phyloP scores from a whole-genome alignment of 2,329 filamentous ascomycete genomes.

The Akanthomyces muscarius region DNA sequence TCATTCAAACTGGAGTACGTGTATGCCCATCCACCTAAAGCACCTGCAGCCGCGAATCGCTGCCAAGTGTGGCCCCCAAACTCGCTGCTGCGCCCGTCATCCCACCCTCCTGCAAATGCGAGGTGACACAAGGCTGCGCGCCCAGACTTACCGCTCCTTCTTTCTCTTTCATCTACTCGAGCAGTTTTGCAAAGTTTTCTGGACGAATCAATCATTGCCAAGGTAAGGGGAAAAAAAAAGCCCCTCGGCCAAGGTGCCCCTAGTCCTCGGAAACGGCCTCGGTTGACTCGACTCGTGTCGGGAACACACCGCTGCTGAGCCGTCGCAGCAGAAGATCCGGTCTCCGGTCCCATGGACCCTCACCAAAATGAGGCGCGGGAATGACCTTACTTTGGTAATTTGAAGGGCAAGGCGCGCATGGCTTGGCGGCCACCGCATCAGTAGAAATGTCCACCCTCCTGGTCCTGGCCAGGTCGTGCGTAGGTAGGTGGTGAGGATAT shows the following conservation, averaged over 20 bases:
- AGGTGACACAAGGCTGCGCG: background rate
- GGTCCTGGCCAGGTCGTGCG: too few species aligned
- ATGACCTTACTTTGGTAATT: too few species aligned
- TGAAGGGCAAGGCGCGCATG: too few species aligned
- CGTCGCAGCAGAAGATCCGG: too few species aligned
- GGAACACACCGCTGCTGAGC: constrained; percentile 3
- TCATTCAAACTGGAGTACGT: background rate
- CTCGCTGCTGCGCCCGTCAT: background rate
- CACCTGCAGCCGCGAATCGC: background rate
- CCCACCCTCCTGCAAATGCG: background rate
- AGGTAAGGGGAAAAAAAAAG: too few species aligned
- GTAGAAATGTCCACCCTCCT: too few species aligned
- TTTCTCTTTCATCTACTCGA: background rate
- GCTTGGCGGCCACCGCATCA: too few species aligned
- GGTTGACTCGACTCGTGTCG: background rate
- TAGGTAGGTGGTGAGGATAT: too few species aligned
- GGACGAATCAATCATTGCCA: background rate
- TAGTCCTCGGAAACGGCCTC: background rate
- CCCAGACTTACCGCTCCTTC: background rate
- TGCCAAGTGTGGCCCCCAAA: background rate
- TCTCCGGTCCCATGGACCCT: too few species aligned
- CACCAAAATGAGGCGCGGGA: background rate
- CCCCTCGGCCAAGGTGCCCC: background rate
- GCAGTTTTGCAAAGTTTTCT: background rate
- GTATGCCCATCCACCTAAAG: background rate